Evolutionary conservation across 2,329 filamentous ascomycete species (phyloP), one percentile per base, ranked within the genome.

Genomic region (Graphiopsis chlorocephala): DNA sequence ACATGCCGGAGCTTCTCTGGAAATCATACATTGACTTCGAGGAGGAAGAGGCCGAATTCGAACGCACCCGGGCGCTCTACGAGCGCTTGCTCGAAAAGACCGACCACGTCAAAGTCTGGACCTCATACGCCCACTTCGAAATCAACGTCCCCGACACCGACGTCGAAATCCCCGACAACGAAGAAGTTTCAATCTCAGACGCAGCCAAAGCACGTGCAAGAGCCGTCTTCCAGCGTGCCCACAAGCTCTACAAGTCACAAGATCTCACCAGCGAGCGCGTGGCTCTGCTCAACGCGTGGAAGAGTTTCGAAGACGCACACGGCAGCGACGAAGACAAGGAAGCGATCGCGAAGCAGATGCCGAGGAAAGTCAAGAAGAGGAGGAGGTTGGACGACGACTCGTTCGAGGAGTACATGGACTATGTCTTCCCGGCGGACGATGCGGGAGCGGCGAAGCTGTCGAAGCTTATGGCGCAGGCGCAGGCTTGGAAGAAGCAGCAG

Each of bases 91-190:
- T 99, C 50, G 84, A 92, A 73, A 97, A 96, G 87, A 97, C 95
- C n/a, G 90, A 95, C 74, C 95, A 99, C 75, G 93, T 97, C 83
- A 99, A 98, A 83, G 95, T 99, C 66, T 99, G 95, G 95, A 96
- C 95, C 78, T 94, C 91, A 77, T 99, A 94, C 79, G 95, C 95
- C n/a, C 91, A 96, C 77, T 98, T 99, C 74, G 95, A 99, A 79
- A 92, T 98, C 81, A 94, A 95, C 76, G 88, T 97, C 0, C 92
- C 93, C 52, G 93, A 96, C 64, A 85, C 82, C 14, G 83, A 86
- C 23, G 86, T 87, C 61, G 88, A 83, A 12, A 80, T 79, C 4
- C 80, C 81, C 12, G 82, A 85, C 25, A 84, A 84, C 3, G 81
- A 85, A 23, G 85, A 84, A 64, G 78, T 78, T 48, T 81, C 84